Evolutionary conservation across 352 stramenopile genomes (phyloP).

Genomic region (Globisporangium irregulare): DNA sequence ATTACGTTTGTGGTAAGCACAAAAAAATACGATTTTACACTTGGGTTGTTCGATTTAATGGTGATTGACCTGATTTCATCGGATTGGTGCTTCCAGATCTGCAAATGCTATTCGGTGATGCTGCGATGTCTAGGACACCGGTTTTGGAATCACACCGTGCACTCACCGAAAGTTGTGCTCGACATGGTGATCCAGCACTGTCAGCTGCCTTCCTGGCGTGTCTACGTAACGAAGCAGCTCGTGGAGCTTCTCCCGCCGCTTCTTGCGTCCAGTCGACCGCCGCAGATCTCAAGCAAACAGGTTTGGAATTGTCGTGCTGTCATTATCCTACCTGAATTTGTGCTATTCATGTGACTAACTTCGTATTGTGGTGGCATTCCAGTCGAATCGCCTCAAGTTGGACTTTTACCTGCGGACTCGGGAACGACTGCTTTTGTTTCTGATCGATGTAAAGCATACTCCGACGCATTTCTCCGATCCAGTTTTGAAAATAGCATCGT

Average conservation of each 20-base stretch:
- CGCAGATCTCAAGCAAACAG: conserved; percentile 44
- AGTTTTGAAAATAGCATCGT: conserved; percentile 43
- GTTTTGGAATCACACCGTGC: conserved; percentile 83
- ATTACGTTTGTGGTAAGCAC: conserved; percentile 73
- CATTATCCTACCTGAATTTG: background rate
- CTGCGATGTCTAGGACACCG: conserved; percentile 70
- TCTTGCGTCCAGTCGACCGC: conserved; percentile 64
- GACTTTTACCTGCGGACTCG: conserved; percentile 62
- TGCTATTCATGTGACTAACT: conserved; percentile 6
- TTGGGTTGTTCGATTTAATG: background rate
- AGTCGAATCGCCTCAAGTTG: conserved; percentile 50
- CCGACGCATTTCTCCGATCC: conserved; percentile 49
- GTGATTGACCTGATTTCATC: background rate
- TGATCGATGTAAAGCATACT: conserved; percentile 48
- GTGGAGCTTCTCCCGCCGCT: conserved; percentile 68
- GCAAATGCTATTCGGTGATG: conserved; percentile 76
- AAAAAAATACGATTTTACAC: background rate
- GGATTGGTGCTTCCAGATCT: conserved; percentile 42
- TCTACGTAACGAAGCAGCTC: conserved; percentile 81
- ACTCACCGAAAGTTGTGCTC: conserved; percentile 60
- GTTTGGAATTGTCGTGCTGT: conserved; percentile 3
- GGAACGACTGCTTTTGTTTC: conserved; percentile 46
- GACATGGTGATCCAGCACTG: conserved; percentile 74
- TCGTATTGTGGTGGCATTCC: conserved; percentile 8
- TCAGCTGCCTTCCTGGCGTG: conserved; percentile 53